These are phyloP conservation scores for Cucurbita maxima DNA, from an alignment of 306 rosid genomes.

Conservation along the genomic window DNA sequence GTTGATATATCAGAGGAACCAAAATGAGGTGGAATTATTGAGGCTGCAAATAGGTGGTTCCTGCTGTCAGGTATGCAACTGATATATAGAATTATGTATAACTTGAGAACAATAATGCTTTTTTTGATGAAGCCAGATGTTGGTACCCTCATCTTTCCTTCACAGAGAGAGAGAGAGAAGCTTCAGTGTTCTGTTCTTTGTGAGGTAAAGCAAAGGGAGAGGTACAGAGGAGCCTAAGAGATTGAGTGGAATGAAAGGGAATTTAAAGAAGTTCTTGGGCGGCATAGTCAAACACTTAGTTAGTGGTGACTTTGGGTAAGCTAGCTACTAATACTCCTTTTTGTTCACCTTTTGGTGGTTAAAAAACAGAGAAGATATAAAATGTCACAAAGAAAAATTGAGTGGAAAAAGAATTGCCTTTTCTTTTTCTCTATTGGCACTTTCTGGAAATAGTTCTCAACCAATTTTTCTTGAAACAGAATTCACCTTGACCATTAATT, in stretches of 20 bases:
- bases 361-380: constrained; percentile 3
- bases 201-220: constrained; percentile 24
- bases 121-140: constrained; percentile 26
- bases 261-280: constrained; percentile 37
- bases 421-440: not conserved
- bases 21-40: constrained; percentile 17
- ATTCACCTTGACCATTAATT: not conserved
- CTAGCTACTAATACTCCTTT: not conserved
- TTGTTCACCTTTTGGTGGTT: constrained; percentile 5
- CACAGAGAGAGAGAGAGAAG: constrained; percentile 10
- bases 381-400: not conserved
- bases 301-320: constrained; percentile 17
- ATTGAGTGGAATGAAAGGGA: constrained; percentile 20
- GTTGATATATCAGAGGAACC: constrained; percentile 11
- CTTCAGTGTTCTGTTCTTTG: constrained; percentile 9
- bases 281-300: constrained; percentile 19
- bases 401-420: not conserved
- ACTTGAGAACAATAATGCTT: constrained; percentile 21
- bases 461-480: not conserved
- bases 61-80: constrained; percentile 32
- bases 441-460: not conserved
- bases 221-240: constrained; percentile 16
- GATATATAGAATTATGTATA: constrained; percentile 30
- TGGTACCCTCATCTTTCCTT: constrained; percentile 33
- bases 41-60: constrained; percentile 18